Evolutionary conservation across 1,284 basidiomycete genomes (phyloP).

Genomic region (Dichomitus squalens): DNA sequence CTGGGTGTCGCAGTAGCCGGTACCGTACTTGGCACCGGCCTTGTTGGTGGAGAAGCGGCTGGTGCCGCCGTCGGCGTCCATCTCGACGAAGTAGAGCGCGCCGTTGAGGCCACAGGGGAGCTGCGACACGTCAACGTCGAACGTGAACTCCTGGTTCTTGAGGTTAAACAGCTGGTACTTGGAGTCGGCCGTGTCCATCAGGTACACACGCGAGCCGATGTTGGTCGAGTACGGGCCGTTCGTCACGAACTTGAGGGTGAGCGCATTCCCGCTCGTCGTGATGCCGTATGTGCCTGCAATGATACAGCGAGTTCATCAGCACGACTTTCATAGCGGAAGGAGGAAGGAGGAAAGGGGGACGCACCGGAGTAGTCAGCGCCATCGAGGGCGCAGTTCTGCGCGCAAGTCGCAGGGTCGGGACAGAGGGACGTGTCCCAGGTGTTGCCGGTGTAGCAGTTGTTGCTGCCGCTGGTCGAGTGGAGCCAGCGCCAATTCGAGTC

Average conservation of each 20-base stretch:
- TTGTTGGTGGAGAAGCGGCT: slow-evolving; percentile 42
- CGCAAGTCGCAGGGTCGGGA: slow-evolving; percentile 38
- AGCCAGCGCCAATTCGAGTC: slow-evolving; percentile 43
- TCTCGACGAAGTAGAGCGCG: slow-evolving; percentile 45
- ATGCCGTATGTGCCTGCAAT: slow-evolving; percentile 36
- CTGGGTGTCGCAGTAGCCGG: slow-evolving; percentile 58
- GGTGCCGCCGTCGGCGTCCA: slow-evolving; percentile 43
- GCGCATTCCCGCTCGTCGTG: slow-evolving; percentile 46
- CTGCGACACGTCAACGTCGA: slow-evolving; percentile 58
- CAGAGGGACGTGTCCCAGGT: slow-evolving; percentile 39
- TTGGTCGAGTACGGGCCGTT: slow-evolving; percentile 38
- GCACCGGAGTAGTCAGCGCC: slow-evolving; percentile 54
- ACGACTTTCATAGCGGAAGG: neutral
- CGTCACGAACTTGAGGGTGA: slow-evolving; percentile 55
- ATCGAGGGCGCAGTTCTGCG: slow-evolving; percentile 56
- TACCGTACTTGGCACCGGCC: slow-evolving; percentile 56
- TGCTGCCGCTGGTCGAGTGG: slow-evolving; percentile 34
- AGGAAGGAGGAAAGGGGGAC: neutral
- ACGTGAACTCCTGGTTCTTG: slow-evolving; percentile 58
- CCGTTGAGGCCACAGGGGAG: slow-evolving; percentile 60
- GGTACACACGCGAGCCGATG: slow-evolving; percentile 59
- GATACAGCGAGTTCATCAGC: neutral
- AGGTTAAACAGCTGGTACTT: slow-evolving; percentile 55
- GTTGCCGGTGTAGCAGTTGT: slow-evolving; percentile 42
- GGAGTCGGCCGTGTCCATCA: slow-evolving; percentile 44